These are phyloP conservation scores for Megacollybia platyphylla DNA, from an alignment of 1,284 basidiomycete genomes.

Conservation along the genomic window DNA sequence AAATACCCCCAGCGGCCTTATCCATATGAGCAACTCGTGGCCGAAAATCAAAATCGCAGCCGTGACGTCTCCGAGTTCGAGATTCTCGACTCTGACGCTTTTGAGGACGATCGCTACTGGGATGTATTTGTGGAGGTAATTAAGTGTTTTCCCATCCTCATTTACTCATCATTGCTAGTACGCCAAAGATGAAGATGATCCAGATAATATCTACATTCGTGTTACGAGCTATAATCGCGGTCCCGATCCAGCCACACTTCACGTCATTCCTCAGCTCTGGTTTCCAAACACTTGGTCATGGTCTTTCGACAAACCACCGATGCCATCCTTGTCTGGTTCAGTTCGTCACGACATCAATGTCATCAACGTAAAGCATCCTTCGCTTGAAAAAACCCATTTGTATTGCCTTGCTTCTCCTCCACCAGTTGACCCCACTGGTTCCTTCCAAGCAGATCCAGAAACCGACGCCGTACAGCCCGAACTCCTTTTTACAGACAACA, in stretches of 20 bases:
- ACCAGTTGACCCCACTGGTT: slow-evolving; percentile 62
- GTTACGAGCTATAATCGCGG: slow-evolving; percentile 97
- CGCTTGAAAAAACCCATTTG: slow-evolving; percentile 65
- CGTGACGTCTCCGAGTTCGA: slow-evolving; percentile 89
- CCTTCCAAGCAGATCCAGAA: slow-evolving; percentile 43
- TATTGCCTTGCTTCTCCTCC: slow-evolving; percentile 90
- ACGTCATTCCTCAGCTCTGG: slow-evolving; percentile 91
- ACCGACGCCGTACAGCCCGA: slow-evolving; percentile 69
- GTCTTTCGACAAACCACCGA: slow-evolving; percentile 70
- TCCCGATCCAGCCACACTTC: slow-evolving; percentile 89
- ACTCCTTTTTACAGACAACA: slow-evolving; percentile 90
- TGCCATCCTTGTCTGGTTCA: slow-evolving; percentile 58
- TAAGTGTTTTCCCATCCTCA: slow-evolving; percentile 9
- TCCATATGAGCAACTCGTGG: slow-evolving; percentile 89
- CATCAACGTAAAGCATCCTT: slow-evolving; percentile 66
- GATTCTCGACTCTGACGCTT: slow-evolving; percentile 84
- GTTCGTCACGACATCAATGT: slow-evolving; percentile 42
- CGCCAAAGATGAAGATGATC: slow-evolving; percentile 90
- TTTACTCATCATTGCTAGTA: slow-evolving; percentile 45
- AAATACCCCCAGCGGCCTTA: slow-evolving; percentile 91
- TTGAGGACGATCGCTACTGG: slow-evolving; percentile 95
- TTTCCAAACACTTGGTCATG: slow-evolving; percentile 99
- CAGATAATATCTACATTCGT: slow-evolving; percentile 82
- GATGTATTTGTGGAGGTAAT: slow-evolving; percentile 90
- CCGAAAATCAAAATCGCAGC: slow-evolving; percentile 73